Conservation (phyloP, 176 grass and related monocot genomes). For the Oryza glumipatula region DNA sequence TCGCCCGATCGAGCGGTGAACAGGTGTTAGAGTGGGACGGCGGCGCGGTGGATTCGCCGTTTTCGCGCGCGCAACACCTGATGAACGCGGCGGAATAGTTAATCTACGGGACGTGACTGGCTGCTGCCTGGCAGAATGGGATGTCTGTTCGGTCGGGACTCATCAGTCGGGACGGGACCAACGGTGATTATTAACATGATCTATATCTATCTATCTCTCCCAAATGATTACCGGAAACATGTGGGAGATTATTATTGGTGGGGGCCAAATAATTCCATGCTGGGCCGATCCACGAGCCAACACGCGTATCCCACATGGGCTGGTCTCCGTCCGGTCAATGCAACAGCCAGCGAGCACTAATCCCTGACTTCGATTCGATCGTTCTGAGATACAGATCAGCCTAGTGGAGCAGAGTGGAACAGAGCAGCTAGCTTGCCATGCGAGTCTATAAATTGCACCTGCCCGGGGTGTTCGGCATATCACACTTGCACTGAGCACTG, state of each 20-base stretch:
- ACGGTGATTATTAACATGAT: no score
- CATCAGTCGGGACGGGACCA: no score
- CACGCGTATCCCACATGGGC: constrained; percentile 45
- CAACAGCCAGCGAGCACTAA: not conserved
- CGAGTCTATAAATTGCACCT: constrained; percentile 42
- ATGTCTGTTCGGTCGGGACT: no score
- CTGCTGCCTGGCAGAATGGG: no score
- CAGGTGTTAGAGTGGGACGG: no score
- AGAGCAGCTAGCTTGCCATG: not conserved
- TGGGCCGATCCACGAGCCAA: constrained; percentile 5
- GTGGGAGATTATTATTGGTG: not conserved
- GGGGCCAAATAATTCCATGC: constrained; percentile 26
- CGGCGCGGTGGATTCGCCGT: no score
- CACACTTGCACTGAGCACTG: not conserved
- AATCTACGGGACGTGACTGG: not conserved
- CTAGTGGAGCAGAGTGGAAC: no score
- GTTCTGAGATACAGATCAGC: not conserved
- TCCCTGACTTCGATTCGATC: not conserved
- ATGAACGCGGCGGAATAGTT: not conserved
- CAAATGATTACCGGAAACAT: not conserved
- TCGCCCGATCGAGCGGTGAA: no score
- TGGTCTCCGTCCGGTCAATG: constrained; percentile 25
- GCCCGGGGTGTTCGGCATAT: not conserved
- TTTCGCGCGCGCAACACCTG: not conserved
- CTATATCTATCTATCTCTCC: no score